Evolutionary conservation across 2,329 filamentous ascomycete species (phyloP), one percentile per base, ranked within the genome.

Genomic region (Colletotrichum incanum): DNA sequence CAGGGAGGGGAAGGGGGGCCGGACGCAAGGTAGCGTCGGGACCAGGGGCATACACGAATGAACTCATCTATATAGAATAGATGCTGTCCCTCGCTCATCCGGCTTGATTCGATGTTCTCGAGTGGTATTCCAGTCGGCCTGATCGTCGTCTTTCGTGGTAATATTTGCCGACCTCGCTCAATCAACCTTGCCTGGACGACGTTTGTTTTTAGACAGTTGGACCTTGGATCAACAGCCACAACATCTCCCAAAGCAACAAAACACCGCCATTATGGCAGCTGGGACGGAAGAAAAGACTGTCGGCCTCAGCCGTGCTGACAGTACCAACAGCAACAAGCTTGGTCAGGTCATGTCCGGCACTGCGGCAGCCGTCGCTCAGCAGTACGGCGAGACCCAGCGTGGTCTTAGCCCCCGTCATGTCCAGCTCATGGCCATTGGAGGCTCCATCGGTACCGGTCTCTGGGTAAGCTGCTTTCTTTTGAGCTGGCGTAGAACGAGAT

Each of bases 381-480:
- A 77, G 67, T 80, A 81, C 62, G 80, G 80, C 28, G 76, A 79
- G 72, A 82, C 80, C n/a, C 71, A 78, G 20, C 79, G 80, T 59
- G 80, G 80, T 61, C 77, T 82, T 69, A 78, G 73, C 60, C 80
- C 83, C 34, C 83, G 84, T 20, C 84, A 86, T 72, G 85, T 86
- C 28, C 85, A 86, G 74, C 83, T 86, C 68, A 86, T 86, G 84
- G 84, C 84, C 49, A 85, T 86, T 20, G 85, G 84, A 50, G 85
- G 85, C 59, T 83, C 83, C 45, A 86, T 86, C 65, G 84, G 84
- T 26, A 84, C 82, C 23, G 84, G 84, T 67, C 82, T 86, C 47
- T 86, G 83, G 75, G 78, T 79, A 74, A 41, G 76, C 72, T 6
- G 14, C 6, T 34, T 23, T 2, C n/a, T n/a, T 43, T 49, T n/a